Conservation (phyloP, 257 asterid species). For the Fraxinus cuspidata region DNA sequence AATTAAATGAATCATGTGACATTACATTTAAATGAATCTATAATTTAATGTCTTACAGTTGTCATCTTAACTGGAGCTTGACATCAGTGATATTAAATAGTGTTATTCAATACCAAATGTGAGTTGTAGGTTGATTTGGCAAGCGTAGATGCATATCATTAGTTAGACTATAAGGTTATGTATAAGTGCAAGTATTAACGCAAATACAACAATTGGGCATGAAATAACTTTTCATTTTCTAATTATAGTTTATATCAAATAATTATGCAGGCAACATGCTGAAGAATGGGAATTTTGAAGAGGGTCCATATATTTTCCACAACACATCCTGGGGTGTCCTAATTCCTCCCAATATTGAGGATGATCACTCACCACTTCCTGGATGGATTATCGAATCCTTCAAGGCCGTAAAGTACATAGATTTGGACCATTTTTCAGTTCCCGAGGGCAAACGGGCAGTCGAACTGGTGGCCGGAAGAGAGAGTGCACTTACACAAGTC, state of each 20-base stretch:
- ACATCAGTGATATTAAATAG: too few species aligned
- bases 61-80: too few species aligned
- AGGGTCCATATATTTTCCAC: constrained; percentile 77
- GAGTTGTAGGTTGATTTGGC: background rate
- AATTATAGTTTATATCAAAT: background rate
- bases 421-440: constrained; percentile 61
- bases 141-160: too few species aligned
- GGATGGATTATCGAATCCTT: constrained; percentile 84
- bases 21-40: too few species aligned
- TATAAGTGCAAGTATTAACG: too few species aligned
- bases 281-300: constrained; percentile 86
- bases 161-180: too few species aligned
- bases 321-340: constrained; percentile 63
- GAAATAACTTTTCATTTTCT: background rate
- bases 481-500: constrained; percentile 58
- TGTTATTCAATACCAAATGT: background rate
- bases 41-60: too few species aligned
- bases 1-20: too few species aligned
- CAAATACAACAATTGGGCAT: too few species aligned
- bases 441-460: constrained; percentile 71
- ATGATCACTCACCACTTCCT: constrained; percentile 77
- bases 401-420: constrained; percentile 81
- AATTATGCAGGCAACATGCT: constrained; percentile 59
- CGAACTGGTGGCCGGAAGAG: constrained; percentile 75
- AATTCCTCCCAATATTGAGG: constrained; percentile 80